These are phyloP conservation scores for Beauveria pseudobassiana DNA, from an alignment of 2,329 filamentous ascomycete genomes.

Conservation along the genomic window DNA sequence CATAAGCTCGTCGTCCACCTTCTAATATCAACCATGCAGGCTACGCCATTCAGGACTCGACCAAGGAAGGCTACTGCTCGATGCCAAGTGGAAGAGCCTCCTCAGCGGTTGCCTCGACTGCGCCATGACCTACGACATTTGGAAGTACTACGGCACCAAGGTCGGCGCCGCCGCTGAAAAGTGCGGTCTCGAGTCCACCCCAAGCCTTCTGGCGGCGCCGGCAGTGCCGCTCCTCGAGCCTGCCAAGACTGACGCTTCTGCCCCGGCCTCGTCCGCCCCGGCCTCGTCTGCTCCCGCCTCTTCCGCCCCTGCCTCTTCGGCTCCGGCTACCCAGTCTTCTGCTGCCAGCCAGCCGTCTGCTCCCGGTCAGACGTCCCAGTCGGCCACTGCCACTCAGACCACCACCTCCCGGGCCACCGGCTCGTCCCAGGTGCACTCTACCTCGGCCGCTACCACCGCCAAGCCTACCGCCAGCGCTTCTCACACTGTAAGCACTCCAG, in stretches of 20 bases:
- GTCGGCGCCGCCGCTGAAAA: slow-evolving; percentile 29
- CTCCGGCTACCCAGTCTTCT: background rate
- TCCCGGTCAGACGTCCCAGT: background rate
- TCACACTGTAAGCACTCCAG: slow-evolving; percentile 5
- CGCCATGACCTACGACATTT: slow-evolving; percentile 34
- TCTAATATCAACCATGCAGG: slow-evolving; percentile 16
- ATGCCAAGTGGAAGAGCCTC: slow-evolving; percentile 30
- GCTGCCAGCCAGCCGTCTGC: background rate
- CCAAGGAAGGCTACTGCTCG: slow-evolving; percentile 23
- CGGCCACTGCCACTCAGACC: background rate
- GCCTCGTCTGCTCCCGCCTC: slow-evolving; percentile 15
- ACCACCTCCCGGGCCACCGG: background rate
- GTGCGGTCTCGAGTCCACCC: slow-evolving; percentile 25
- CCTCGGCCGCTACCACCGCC: slow-evolving; percentile 3
- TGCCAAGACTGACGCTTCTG: slow-evolving; percentile 13
- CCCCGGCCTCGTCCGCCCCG: slow-evolving; percentile 10
- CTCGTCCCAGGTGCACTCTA: slow-evolving; percentile 9
- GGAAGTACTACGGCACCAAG: slow-evolving; percentile 33
- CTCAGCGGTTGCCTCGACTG: slow-evolving; percentile 39
- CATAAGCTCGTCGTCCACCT: background rate
- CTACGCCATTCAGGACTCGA: slow-evolving; percentile 22
- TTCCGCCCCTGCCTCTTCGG: background rate
- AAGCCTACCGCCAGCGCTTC: background rate
- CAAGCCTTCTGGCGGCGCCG: slow-evolving; percentile 11
- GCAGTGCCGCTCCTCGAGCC: background rate